Evolutionary conservation across 1,284 basidiomycete genomes (phyloP).

Genomic region (Microbotryomycetes sp.): DNA sequence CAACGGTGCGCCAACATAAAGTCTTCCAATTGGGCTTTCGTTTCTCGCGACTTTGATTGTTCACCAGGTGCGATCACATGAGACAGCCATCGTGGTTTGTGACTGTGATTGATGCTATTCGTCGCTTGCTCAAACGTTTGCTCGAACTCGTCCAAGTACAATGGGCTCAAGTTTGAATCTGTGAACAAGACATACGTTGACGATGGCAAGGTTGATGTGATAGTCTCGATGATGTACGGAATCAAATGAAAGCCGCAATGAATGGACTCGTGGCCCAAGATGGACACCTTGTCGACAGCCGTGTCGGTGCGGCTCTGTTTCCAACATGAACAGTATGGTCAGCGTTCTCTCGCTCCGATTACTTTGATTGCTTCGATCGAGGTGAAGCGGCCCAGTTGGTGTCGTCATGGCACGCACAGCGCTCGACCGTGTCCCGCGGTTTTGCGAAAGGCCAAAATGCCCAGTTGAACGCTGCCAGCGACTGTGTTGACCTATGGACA

Average conservation of each 20-base stretch:
- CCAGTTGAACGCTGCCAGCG: too few species aligned
- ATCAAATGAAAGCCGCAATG: slow-evolving; percentile 87
- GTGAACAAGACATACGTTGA: slow-evolving; percentile 91
- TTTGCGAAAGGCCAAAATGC: too few species aligned
- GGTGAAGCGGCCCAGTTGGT: too few species aligned
- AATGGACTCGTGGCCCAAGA: slow-evolving; percentile 79
- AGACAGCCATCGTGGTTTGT: slow-evolving; percentile 63
- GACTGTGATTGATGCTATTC: slow-evolving; percentile 31
- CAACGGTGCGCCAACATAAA: slow-evolving; percentile 82
- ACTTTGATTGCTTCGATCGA: too few species aligned
- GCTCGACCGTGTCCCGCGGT: too few species aligned
- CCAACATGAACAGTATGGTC: too few species aligned
- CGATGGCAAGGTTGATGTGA: slow-evolving; percentile 66
- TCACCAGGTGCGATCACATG: slow-evolving; percentile 85
- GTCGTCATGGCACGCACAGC: too few species aligned
- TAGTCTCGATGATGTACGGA: slow-evolving; percentile 74
- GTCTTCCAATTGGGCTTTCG: slow-evolving; percentile 91
- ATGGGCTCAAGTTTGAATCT: slow-evolving; percentile 76
- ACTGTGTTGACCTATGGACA: too few species aligned
- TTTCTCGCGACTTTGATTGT: slow-evolving; percentile 80
- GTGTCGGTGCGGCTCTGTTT: slow-evolving; percentile 27
- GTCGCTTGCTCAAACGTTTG: slow-evolving; percentile 57
- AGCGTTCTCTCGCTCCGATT: too few species aligned
- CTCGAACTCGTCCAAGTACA: slow-evolving; percentile 66
- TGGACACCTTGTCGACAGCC: slow-evolving; percentile 56